Percentiles rank a stretch among this genome's conserved stretches.
Evolutionary conservation across 352 stramenopile species (phyloP).

Genomic region (Aphanomyces euteiches): DNA sequence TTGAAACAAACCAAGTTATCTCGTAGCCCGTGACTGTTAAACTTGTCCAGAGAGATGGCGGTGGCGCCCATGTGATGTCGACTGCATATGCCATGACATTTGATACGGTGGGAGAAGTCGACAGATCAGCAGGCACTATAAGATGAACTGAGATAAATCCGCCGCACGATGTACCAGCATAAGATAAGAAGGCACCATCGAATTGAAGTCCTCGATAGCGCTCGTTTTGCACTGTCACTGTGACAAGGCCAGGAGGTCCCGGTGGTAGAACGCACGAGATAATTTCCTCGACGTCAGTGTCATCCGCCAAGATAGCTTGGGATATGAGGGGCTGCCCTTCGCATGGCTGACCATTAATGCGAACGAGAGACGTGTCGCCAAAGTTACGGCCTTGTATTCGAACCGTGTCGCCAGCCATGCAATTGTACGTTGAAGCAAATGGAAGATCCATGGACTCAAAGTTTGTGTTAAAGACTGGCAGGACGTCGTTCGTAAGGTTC

Average conservation of each 20-base stretch:
- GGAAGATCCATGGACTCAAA: slow-evolving; percentile 44
- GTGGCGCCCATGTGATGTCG: slow-evolving; percentile 77
- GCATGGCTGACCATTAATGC: slow-evolving; percentile 66
- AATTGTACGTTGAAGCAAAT: slow-evolving; percentile 71
- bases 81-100: slow-evolving; percentile 76
- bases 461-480: slow-evolving; percentile 38
- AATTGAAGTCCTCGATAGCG: slow-evolving; percentile 57
- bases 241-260: slow-evolving; percentile 40
- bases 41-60: slow-evolving; percentile 54
- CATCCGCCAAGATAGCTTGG: slow-evolving; percentile 34
- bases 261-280: slow-evolving; percentile 77
- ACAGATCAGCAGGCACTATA: slow-evolving; percentile 37
- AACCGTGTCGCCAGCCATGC: slow-evolving; percentile 53
- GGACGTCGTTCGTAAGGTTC: slow-evolving; percentile 47
- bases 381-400: slow-evolving; percentile 71
- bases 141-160: background rate
- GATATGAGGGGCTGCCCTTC: slow-evolving; percentile 37
- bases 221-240: slow-evolving; percentile 63
- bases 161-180: slow-evolving; percentile 34
- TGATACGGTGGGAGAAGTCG: slow-evolving; percentile 43
- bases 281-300: slow-evolving; percentile 52
- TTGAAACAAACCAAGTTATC: slow-evolving; percentile 33
- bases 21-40: slow-evolving; percentile 84
- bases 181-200: slow-evolving; percentile 57
- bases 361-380: slow-evolving; percentile 57